phyloP scores from a whole-genome alignment of 83 land plant species.

The Diphasiastrum complanatum region DNA sequence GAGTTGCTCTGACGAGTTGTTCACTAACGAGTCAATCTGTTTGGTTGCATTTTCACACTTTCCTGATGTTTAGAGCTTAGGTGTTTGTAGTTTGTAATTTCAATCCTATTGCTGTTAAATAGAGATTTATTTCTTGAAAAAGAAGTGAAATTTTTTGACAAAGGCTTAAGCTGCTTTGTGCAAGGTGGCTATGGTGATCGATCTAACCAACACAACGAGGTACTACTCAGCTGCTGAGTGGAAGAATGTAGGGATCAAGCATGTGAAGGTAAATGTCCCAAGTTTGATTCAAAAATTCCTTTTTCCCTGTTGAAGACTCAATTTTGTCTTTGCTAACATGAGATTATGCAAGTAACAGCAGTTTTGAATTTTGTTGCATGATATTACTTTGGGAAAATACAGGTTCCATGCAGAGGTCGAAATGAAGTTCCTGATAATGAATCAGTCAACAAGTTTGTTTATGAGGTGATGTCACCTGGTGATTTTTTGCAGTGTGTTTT shows the following conservation, averaged over 20 bases:
- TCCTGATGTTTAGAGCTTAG: too few species aligned
- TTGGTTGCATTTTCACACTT: too few species aligned
- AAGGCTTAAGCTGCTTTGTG: not conserved
- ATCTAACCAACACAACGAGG: slow-evolving; percentile 78
- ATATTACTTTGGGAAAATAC: slow-evolving; percentile 8
- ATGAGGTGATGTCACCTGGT: slow-evolving; percentile 45
- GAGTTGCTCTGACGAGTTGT: too few species aligned
- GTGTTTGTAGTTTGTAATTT: not conserved
- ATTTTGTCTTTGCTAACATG: not conserved
- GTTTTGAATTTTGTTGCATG: not conserved
- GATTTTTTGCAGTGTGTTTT: too few species aligned
- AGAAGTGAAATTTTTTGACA: not conserved
- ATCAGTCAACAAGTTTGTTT: slow-evolving; percentile 77
- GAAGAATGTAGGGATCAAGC: slow-evolving; percentile 58
- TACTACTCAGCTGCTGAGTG: slow-evolving; percentile 62
- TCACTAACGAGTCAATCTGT: too few species aligned
- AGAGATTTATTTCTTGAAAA: not conserved
- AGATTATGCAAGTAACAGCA: not conserved
- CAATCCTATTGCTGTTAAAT: not conserved
- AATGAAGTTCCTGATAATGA: slow-evolving; percentile 88
- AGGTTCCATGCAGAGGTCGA: slow-evolving; percentile 89
- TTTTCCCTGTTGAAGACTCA: not conserved
- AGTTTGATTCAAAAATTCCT: not conserved
- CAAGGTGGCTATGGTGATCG: slow-evolving; percentile 86
- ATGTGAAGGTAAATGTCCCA: slow-evolving; percentile 90